Evolutionary conservation across 2,329 filamentous ascomycete species (phyloP).

Genomic region (Penicillium thymicola): DNA sequence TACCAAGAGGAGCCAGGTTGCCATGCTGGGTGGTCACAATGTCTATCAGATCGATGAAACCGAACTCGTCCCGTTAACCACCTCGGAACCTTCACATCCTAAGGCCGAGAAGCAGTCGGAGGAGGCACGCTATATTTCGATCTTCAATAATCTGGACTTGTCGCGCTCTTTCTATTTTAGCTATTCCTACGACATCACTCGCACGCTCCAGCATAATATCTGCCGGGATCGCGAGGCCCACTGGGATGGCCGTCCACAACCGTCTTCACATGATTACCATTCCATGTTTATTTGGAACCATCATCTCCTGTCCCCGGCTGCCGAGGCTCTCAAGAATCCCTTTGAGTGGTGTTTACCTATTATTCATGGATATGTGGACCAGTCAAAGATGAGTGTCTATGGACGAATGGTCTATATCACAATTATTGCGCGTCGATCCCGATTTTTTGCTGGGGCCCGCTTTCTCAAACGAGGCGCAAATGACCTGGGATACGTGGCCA

Average conservation of each 20-base stretch:
- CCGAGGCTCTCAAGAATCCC: slow-evolving; percentile 67
- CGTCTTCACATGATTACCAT: slow-evolving; percentile 76
- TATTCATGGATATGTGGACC: slow-evolving; percentile 94
- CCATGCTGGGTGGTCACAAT: slow-evolving; percentile 93
- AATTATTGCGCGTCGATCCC: slow-evolving; percentile 85
- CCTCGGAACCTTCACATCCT: slow-evolving; percentile 62
- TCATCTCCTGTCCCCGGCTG: slow-evolving; percentile 76
- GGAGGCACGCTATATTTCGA: slow-evolving; percentile 82
- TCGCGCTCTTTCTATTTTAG: slow-evolving; percentile 96
- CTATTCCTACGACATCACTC: slow-evolving; percentile 94
- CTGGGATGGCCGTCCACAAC: slow-evolving; percentile 59
- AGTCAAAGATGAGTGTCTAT: slow-evolving; percentile 80
- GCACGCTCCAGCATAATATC: slow-evolving; percentile 89
- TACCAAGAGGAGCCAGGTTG: slow-evolving; percentile 92
- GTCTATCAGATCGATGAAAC: slow-evolving; percentile 94
- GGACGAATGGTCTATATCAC: slow-evolving; percentile 88
- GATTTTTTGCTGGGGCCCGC: slow-evolving; percentile 88
- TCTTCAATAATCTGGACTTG: slow-evolving; percentile 86
- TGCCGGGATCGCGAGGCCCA: slow-evolving; percentile 71
- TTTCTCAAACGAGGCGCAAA: slow-evolving; percentile 95
- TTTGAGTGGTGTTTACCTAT: slow-evolving; percentile 97
- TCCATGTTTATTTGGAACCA: slow-evolving; percentile 99
- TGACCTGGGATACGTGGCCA: slow-evolving; percentile 91
- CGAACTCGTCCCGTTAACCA: slow-evolving; percentile 82
- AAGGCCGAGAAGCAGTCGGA: slow-evolving; percentile 82